Evolutionary conservation across 169 alveolate species (phyloP), one percentile per base, ranked within the genome.

Genomic region (Eimeria acervulina): DNA sequence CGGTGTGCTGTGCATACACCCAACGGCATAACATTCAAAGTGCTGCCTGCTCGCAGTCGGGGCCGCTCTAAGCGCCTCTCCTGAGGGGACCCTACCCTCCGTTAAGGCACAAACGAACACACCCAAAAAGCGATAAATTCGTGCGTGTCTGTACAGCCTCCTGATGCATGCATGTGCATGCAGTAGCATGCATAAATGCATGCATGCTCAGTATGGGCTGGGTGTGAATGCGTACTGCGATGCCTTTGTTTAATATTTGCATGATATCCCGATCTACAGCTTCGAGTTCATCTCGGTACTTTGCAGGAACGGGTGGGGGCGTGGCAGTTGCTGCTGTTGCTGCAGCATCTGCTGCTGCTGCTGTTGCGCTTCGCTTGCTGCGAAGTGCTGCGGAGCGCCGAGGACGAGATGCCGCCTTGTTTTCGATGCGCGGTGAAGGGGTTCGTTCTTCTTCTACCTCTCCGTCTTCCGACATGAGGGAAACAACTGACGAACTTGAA

Each of bases 251-350:
- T 7, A 78, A n/a, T 6, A 78, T 78, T 42, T 78, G 28, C 28
- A 17, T 33, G 59, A 78, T 78, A 38, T 42, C 63, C 23, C 23
- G 38, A 31, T 78, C 89, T 19, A 78, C 89, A 6, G 26, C 40
- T 8, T 42, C 10, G 89, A 78, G 89, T 31, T 78, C 89, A n/a
- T 78, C 61, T 19, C 89, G 12, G 23, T 78, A 78, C 63, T 42
- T 78, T 78, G 89, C 66, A 23, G 89, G 63, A 31, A 78, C 89
- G 44, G 89, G 89, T 13, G 89, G 89, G 38, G 89, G 89, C 26
- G 89, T 42, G 33, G 89, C 59, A 21, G 89, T 33, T 15, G 89
- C 59, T 42, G 89, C 89, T 78, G 89, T 63, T 42, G 89, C 89
- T 42, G 5, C 63, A 36, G 55, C 88, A 36, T 55, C 88, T 78